Conservation (phyloP, 345 rosid genomes). For the Schrenkiella parvula region DNA sequence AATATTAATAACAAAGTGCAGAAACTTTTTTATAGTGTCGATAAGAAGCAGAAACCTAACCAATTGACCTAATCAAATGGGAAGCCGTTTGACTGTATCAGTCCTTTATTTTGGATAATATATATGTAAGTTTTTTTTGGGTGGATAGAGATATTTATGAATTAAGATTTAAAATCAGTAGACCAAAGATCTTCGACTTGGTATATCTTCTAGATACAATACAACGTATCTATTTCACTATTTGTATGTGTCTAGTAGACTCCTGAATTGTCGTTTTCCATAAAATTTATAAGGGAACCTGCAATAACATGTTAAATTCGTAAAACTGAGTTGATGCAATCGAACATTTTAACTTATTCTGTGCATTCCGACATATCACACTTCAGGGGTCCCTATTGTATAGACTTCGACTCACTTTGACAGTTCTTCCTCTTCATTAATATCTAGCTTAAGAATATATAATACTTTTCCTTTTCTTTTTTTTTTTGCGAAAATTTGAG, state of each 20-base stretch:
- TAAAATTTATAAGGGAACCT: background rate
- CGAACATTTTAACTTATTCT: background rate
- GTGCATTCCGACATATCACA: constrained; percentile 18
- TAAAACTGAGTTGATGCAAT: constrained; percentile 15
- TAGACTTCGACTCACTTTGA: constrained; percentile 2
- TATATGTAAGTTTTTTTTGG: background rate
- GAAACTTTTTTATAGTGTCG: background rate
- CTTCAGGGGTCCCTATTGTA: background rate
- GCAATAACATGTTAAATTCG: background rate
- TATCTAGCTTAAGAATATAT: background rate
- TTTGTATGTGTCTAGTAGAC: background rate
- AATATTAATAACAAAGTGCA: background rate
- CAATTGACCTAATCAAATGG: background rate
- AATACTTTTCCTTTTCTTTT: too few species aligned
- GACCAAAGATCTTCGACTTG: background rate
- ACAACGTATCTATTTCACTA: background rate
- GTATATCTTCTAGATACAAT: background rate
- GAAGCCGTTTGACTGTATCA: background rate
- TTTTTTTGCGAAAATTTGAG: too few species aligned
- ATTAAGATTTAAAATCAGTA: background rate
- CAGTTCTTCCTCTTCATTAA: background rate
- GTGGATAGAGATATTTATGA: background rate
- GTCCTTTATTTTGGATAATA: too few species aligned
- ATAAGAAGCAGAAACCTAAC: background rate
- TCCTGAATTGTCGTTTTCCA: background rate